phyloP scores from a whole-genome alignment of 768 basidiomycete species.

The Panellus pusillus region DNA sequence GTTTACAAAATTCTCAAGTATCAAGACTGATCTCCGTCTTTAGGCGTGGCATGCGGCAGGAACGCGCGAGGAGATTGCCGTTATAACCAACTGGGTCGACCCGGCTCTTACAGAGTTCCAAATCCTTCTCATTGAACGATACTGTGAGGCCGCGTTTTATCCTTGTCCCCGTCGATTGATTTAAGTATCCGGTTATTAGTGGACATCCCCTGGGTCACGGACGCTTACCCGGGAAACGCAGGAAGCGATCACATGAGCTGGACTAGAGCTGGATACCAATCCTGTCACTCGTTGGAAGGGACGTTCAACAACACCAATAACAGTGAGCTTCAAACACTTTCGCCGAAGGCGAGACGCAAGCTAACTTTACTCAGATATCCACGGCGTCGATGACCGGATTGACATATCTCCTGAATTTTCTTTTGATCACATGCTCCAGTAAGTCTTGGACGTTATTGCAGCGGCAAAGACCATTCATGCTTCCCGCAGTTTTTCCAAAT shows the following conservation, averaged over 20 bases:
- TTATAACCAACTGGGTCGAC: constrained; percentile 10
- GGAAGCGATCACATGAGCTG: constrained; percentile 41
- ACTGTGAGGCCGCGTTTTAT: constrained; percentile 1
- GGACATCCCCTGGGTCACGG: constrained; percentile 19
- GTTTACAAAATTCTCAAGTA: constrained; percentile 24
- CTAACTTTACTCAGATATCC: constrained; percentile 21
- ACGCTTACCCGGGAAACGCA: neutral
- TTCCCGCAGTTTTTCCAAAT: constrained; percentile 14
- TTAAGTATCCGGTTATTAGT: neutral
- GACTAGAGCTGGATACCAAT: constrained; percentile 63
- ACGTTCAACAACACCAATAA: constrained; percentile 49
- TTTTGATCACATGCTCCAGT: constrained; percentile 30
- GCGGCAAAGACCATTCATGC: neutral
- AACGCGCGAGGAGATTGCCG: constrained; percentile 16
- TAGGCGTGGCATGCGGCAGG: constrained; percentile 13
- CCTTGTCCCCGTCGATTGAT: neutral
- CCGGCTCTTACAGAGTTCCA: constrained; percentile 10
- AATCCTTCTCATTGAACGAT: constrained; percentile 11
- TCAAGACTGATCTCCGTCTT: neutral
- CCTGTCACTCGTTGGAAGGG: constrained; percentile 57
- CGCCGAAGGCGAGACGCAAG: neutral
- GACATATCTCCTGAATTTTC: constrained; percentile 35
- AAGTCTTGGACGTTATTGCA: neutral
- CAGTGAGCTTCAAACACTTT: constrained; percentile 48
- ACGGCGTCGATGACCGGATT: constrained; percentile 25